These are phyloP conservation scores for Periconia macrospinosa DNA, from an alignment of 2,329 filamentous ascomycete species.

Conservation along the genomic window DNA sequence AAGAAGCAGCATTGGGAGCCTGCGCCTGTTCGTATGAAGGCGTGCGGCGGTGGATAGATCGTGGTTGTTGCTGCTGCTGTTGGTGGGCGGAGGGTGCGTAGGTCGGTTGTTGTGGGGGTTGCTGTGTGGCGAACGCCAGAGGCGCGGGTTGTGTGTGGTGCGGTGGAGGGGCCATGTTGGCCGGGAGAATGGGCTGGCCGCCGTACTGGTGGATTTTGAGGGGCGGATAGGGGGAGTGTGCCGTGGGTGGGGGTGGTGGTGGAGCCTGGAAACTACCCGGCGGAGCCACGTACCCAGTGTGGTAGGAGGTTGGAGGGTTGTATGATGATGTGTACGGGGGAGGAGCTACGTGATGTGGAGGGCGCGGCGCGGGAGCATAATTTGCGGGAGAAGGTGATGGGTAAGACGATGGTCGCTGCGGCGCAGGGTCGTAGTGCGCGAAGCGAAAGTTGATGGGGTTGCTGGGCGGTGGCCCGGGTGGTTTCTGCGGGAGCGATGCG, in stretches of 20 bases:
- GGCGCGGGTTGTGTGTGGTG: conserved; percentile 14
- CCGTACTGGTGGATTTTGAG: conserved; percentile 44
- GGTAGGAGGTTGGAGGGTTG: conserved; percentile 21
- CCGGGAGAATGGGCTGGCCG: conserved; percentile 44
- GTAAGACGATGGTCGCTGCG: conserved; percentile 20
- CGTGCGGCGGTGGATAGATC: conserved; percentile 11
- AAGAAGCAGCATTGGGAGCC: neutral
- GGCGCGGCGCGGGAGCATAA: conserved; percentile 21
- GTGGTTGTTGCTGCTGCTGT: no score
- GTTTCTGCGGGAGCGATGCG: conserved; percentile 30
- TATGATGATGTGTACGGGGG: conserved; percentile 19
- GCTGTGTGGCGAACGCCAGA: conserved; percentile 17
- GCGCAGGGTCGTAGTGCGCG: conserved; percentile 39
- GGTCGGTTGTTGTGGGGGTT: conserved; percentile 8
- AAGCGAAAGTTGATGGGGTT: conserved; percentile 37
- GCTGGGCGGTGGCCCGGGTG: conserved; percentile 30
- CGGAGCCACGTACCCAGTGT: conserved; percentile 35
- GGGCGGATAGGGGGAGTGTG: conserved; percentile 28
- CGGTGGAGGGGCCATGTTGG: conserved; percentile 37
- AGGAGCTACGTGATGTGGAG: conserved; percentile 16
- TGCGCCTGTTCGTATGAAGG: conserved; percentile 18
- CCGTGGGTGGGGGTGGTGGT: conserved; percentile 30
- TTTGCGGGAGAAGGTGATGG: conserved; percentile 22
- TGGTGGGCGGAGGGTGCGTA: conserved; percentile 26
- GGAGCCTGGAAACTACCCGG: conserved; percentile 38